Evolutionary conservation across 2,329 filamentous ascomycete genomes (phyloP), one percentile per base, ranked within the genome.

Genomic region (Hymenoscyphus repandus): DNA sequence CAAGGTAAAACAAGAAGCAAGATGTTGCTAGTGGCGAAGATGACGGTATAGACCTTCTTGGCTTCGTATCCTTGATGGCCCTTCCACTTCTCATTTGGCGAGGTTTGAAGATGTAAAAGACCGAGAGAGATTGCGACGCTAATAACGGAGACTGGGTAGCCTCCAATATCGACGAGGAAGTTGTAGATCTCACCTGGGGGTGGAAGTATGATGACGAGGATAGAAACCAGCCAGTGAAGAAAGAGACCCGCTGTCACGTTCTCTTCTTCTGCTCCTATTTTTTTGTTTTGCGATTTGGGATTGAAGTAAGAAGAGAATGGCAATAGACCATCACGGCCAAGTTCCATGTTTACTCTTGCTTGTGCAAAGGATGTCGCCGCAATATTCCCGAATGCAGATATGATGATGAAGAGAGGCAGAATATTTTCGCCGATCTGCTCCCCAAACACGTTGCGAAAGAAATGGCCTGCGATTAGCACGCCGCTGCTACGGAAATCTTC

Each of bases 221-320:
- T 74, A 1, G 80, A 83, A 31, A 81, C 79, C 15, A 83, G 69
- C 66, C 80, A 85, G 54, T 85, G 78, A 44, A 86, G 74, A 15
- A 74, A 71, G 15, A 80, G 66, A 9, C 68, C 67, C n/a, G 66
- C 60, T 1, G 56, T 51, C 5, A 67, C 46, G 37, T 42, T 41
- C 7, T 27, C 7, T 7, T 27, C 22, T 27, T 27, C 22, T 27
- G 4, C 22, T 27, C 7, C 22, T 7, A 4, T 27, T 7, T 27
- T 27, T 27, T 27, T 7, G 7, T 27, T 4, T 4, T 7, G 22
- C 7, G 32, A 22, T n/a, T 30, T 32, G 54, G 53, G 5, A 32
- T 47, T 32, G 58, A 66, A 69, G 49, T 69, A 66, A 1, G 47
- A 81, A 3, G 70, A 68, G 53, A 69, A 72, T 1, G 74, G 74